phyloP scores from a whole-genome alignment of 805 yeast species.

The Hanseniaspora jakobsenii region DNA sequence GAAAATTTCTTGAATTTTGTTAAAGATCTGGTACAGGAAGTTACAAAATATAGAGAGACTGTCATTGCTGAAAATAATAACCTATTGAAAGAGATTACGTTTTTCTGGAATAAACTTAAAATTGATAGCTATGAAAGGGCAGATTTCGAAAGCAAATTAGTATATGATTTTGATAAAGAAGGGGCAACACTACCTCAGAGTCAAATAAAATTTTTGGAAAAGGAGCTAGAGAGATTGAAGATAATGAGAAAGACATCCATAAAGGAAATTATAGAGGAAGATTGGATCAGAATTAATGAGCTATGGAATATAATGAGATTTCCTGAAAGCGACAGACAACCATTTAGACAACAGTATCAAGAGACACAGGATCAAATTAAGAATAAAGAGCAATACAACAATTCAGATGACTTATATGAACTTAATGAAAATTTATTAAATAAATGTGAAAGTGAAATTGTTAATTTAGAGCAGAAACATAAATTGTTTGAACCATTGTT shows the following conservation, averaged over 20 bases:
- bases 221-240: conserved; percentile 47
- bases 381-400: conserved; percentile 16
- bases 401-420: conserved; percentile 29
- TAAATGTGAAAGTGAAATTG: conserved; percentile 53
- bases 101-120: conserved; percentile 47
- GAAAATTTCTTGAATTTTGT: conserved; percentile 7
- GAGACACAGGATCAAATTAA: conserved; percentile 15
- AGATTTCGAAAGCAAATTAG: conserved; percentile 27
- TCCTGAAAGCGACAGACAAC: conserved; percentile 38
- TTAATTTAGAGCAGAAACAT: conserved; percentile 38
- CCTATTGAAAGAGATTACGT: conserved; percentile 31
- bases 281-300: conserved; percentile 45
- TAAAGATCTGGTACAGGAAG: conserved; percentile 15
- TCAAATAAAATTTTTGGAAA: conserved; percentile 40
- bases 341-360: conserved; percentile 33
- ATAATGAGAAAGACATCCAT: conserved; percentile 51
- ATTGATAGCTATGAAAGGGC: conserved; percentile 34
- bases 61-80: conserved; percentile 23
- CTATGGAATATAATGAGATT: conserved; percentile 55
- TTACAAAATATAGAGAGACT: conserved; percentile 29
- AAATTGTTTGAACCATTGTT: conserved; percentile 45
- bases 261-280: conserved; percentile 52
- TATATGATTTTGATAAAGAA: conserved; percentile 27
- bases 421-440: conserved; percentile 51
- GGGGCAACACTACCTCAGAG: conserved; percentile 32